phyloP scores from a whole-genome alignment of 306 rosid species.

The Notholithocarpus densiflorus region DNA sequence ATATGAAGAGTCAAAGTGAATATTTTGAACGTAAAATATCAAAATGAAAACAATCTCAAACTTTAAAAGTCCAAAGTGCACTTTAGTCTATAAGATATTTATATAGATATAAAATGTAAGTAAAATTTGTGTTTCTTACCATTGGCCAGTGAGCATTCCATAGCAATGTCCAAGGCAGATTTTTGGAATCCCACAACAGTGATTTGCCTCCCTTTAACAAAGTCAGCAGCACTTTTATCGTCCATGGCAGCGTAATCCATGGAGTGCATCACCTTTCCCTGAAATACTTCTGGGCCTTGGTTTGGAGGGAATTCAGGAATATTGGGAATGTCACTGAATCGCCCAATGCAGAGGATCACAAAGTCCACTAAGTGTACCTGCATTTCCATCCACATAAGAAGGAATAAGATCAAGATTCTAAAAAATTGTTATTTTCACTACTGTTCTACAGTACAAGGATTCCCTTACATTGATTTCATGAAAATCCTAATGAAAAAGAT shows the following conservation, averaged over 20 bases:
- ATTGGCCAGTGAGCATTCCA: conserved; percentile 54
- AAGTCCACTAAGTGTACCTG: conserved; percentile 53
- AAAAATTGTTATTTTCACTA: no score
- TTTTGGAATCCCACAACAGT: conserved; percentile 63
- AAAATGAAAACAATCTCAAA: no score
- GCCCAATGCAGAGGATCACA: conserved; percentile 61
- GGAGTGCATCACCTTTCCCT: conserved; percentile 52
- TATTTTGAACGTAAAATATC: no score
- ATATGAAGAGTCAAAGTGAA: no score
- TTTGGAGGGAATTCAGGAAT: conserved; percentile 59
- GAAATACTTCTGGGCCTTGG: conserved; percentile 50
- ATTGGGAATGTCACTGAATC: conserved; percentile 67
- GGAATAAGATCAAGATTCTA: no score
- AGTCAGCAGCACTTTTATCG: conserved; percentile 25
- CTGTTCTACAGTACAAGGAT: no score
- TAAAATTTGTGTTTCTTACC: conserved; percentile 24
- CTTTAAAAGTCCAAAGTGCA: no score
- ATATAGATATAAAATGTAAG: neutral
- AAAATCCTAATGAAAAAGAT: conserved; percentile 22
- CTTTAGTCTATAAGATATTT: no score
- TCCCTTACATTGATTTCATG: no score
- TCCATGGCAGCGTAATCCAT: conserved; percentile 50
- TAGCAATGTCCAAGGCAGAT: conserved; percentile 57
- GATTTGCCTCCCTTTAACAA: conserved; percentile 43
- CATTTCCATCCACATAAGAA: neutral